These are phyloP conservation scores for Prinsepia uniflora DNA, from an alignment of 306 rosid genomes.

Conservation along the genomic window DNA sequence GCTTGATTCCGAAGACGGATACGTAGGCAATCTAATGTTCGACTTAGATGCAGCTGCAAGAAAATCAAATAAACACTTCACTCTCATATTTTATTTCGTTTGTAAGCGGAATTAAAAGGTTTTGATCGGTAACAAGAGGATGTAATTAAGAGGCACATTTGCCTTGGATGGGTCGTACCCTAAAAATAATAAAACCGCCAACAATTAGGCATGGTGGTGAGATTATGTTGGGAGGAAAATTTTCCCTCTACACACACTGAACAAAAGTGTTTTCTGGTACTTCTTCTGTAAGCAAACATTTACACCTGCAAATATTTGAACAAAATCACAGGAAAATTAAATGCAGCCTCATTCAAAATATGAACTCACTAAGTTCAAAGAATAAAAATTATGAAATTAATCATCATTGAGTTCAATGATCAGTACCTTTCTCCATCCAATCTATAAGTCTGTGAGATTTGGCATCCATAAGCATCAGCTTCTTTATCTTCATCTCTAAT, in stretches of 20 bases:
- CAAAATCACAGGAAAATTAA: neutral
- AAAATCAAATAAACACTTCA: no score
- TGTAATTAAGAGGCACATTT: no score
- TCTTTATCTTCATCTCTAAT: constrained; percentile 93
- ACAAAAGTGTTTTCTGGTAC: constrained; percentile 80
- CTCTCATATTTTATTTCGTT: no score
- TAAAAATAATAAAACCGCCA: no score
- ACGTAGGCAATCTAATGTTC: no score
- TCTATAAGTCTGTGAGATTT: constrained; percentile 92
- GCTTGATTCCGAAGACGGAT: no score
- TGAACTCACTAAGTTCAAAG: neutral
- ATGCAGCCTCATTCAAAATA: neutral
- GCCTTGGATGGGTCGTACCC: no score
- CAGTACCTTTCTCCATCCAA: constrained; percentile 92
- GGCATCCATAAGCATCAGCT: constrained; percentile 86
- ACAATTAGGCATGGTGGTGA: no score
- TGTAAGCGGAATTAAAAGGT: no score
- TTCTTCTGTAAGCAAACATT: constrained; percentile 83
- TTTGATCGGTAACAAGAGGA: no score
- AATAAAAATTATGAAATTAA: neutral
- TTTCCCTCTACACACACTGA: constrained; percentile 80
- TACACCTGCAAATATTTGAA: constrained; percentile 49
- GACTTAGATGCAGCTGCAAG: no score
- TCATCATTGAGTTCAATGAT: constrained; percentile 6
- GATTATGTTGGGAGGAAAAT: no score